phyloP scores from a whole-genome alignment of 176 grass and related monocot species.

The Oryza glumipatula region DNA sequence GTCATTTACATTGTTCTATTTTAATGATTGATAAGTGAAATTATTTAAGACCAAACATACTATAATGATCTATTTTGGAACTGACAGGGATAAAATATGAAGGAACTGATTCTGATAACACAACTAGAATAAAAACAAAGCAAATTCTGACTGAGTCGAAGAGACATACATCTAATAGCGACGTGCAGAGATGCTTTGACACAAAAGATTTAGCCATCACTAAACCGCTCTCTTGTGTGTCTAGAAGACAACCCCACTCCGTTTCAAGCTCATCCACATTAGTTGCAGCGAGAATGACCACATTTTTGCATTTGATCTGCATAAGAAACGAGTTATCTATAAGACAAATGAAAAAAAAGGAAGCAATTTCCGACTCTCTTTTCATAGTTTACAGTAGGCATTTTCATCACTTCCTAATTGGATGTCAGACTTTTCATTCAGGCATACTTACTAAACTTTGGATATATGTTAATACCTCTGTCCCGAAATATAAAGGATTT shows the following conservation, averaged over 20 bases:
- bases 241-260: conserved; percentile 87
- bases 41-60: conserved; percentile 1
- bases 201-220: conserved; percentile 54
- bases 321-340: conserved; percentile 41
- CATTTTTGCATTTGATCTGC: conserved; percentile 99
- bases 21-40: conserved; percentile 23
- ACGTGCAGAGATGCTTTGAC: conserved; percentile 70
- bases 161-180: conserved; percentile 72
- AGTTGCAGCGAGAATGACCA: conserved; percentile 80
- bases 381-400: background rate
- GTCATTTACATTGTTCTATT: conserved; percentile 12
- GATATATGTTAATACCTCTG: background rate
- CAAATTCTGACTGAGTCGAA: conserved; percentile 19
- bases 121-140: conserved; percentile 1
- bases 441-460: conserved; percentile 10
- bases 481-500: too few species aligned
- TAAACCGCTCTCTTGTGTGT: conserved; percentile 67
- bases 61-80: conserved; percentile 27
- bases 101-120: conserved; percentile 10
- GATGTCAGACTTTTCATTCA: conserved; percentile 12
- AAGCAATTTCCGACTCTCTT: background rate
- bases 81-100: conserved; percentile 15
- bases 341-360: conserved; percentile 5
- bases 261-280: conserved; percentile 81
- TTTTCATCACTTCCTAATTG: conserved; percentile 27